phyloP scores from a whole-genome alignment of 2,329 filamentous ascomycete genomes.

The Alternaria longipes region DNA sequence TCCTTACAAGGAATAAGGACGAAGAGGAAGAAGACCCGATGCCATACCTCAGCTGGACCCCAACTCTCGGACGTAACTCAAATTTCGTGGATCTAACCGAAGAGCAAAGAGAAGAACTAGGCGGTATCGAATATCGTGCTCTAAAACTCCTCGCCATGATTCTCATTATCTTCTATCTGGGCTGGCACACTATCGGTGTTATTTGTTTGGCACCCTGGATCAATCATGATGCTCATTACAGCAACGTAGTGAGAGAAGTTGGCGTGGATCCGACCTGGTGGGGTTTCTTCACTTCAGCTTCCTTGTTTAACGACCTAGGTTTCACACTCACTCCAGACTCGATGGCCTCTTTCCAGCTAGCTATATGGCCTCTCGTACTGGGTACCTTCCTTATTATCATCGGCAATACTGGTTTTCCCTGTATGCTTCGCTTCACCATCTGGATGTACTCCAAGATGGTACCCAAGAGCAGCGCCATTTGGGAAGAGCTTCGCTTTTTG shows the following conservation, averaged over 20 bases:
- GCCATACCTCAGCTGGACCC: conserved; percentile 93
- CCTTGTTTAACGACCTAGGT: conserved; percentile 94
- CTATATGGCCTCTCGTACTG: conserved; percentile 77
- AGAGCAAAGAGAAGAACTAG: conserved; percentile 92
- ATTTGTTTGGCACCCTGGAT: conserved; percentile 85
- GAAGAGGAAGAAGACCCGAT: conserved; percentile 60
- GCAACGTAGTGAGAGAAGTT: conserved; percentile 65
- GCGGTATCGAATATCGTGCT: conserved; percentile 94
- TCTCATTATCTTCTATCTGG: conserved; percentile 79
- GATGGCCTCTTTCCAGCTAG: conserved; percentile 86
- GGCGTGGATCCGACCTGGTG: conserved; percentile 82
- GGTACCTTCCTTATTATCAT: conserved; percentile 90
- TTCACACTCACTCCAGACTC: conserved; percentile 92
- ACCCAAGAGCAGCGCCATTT: conserved; percentile 73
- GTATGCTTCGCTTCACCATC: conserved; percentile 92
- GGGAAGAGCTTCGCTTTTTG: conserved; percentile 90
- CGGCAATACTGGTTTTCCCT: conserved; percentile 94
- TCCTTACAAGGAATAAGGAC: conserved; percentile 66
- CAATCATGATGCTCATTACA: conserved; percentile 67
- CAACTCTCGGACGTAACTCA: conserved; percentile 92
- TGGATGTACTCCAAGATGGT: conserved; percentile 78
- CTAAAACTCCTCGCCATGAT: conserved; percentile 85
- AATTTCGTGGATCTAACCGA: conserved; percentile 88
- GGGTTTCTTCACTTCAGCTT: conserved; percentile 87
- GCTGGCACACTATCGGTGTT: conserved; percentile 81